Evolutionary conservation across 23 red algal genomes (phyloP), one percentile per base, ranked within the genome.

Genomic region (Agarophyton chilense): DNA sequence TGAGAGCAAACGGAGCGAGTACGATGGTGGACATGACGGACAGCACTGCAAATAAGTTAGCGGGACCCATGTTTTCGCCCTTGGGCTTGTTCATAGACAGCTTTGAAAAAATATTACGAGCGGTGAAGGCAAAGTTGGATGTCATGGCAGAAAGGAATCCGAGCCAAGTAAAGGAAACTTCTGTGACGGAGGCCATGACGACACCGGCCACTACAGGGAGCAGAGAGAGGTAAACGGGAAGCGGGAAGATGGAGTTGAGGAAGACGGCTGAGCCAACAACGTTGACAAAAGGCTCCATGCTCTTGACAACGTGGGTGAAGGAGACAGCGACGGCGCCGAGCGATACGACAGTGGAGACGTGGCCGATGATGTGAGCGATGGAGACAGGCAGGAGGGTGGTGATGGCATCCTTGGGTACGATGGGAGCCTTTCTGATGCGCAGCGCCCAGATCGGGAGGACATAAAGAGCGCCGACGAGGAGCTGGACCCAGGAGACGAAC

Each of bases 231-330:
- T 99, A 99, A 51, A 96, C 94, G 26, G 94, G 97, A 16, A 94
- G 31, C 35, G 94, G 85, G 50, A 99, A 99, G 70, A 94, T 53
- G 31, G 73, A 82, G 16, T 94, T 87, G 22, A 99, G 82, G 67
- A 99, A 92, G 21, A 99, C n/a, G 54, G 93, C 97, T 45, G 97
- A 99, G 28, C 84, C 97, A 16, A 96, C 86, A 55, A 96, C 97
- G 28, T 96, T 94, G 71, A 99, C 79, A 64, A 99, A 95, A 33
- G 97, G 97, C 73, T 99, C 97, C 63, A 94, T 82, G 54, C 93
- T 89, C 77, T 99, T 99, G 78, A 99, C 93, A 46, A 99, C 97
- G 81, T 99, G 97, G 0, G 97, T 96, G 81, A 99, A 99, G 79
- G 87, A 90, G n/a, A 95, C 93, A 4, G 97, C 97, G 52, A 99